Evolutionary conservation across 495 filamentous ascomycete genomes (phyloP).

Genomic region (Hypoxylon rickii): DNA sequence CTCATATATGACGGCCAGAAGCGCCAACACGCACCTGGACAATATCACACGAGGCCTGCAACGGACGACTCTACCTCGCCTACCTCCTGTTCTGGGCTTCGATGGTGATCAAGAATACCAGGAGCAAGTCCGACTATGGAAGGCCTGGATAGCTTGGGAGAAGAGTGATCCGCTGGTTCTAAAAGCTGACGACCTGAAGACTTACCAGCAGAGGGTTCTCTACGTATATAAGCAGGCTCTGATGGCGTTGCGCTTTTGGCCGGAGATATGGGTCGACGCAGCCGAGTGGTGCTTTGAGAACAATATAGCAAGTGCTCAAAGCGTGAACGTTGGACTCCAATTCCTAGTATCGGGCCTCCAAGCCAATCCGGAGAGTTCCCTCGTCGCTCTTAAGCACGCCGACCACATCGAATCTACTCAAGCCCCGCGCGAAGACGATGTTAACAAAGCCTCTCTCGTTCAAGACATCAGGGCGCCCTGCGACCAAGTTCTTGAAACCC

Average conservation of each 20-base stretch:
- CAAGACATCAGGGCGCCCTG: conserved; percentile 78
- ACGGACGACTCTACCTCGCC: conserved; percentile 74
- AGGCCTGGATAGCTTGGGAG: conserved; percentile 92
- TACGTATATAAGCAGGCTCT: conserved; percentile 93
- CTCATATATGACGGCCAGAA: conserved; percentile 90
- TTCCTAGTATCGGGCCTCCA: conserved; percentile 81
- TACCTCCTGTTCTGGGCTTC: conserved; percentile 84
- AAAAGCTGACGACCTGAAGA: conserved; percentile 72
- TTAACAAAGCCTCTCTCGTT: conserved; percentile 68
- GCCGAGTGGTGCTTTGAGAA: conserved; percentile 91
- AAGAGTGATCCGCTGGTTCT: conserved; percentile 87
- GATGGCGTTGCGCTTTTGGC: conserved; percentile 92
- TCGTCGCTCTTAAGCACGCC: conserved; percentile 85
- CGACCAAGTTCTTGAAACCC: conserved; percentile 77
- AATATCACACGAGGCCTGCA: conserved; percentile 79
- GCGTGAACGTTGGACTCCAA: conserved; percentile 61
- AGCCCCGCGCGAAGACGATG: conserved; percentile 71
- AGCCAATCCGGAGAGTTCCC: conserved; percentile 91
- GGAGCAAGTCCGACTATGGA: conserved; percentile 89
- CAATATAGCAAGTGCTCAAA: conserved; percentile 61
- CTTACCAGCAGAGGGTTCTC: conserved; percentile 75
- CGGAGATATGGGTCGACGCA: conserved; percentile 93
- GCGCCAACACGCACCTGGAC: conserved; percentile 78
- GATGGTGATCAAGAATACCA: conserved; percentile 85
- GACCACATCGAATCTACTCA: conserved; percentile 80